Evolutionary conservation across 495 filamentous ascomycete genomes (phyloP).

Genomic region (Neurospora sp.): DNA sequence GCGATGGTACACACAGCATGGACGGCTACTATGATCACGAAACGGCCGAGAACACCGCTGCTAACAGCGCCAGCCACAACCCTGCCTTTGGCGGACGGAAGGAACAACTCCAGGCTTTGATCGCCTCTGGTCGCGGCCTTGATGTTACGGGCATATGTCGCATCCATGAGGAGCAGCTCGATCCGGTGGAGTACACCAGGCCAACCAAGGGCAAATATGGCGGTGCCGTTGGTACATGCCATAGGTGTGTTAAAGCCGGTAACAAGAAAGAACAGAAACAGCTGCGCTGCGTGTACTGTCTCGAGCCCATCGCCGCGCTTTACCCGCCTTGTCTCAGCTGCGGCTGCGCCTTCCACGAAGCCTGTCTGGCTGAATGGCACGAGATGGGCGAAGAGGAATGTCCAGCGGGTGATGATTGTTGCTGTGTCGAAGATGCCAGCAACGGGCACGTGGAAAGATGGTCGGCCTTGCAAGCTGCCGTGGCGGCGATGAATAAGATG

Average conservation of each 20-base stretch:
- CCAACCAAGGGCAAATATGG: slow-evolving; percentile 19
- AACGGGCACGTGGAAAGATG: slow-evolving; percentile 32
- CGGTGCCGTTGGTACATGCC: slow-evolving; percentile 46
- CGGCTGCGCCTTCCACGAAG: slow-evolving; percentile 50
- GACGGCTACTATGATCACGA: slow-evolving; percentile 22
- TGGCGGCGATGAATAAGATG: slow-evolving; percentile 4
- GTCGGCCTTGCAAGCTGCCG: slow-evolving; percentile 26
- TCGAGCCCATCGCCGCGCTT: slow-evolving; percentile 43
- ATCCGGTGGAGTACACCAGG: slow-evolving; percentile 35
- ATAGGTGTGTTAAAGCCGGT: slow-evolving; percentile 33
- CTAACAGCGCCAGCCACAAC: slow-evolving; percentile 13
- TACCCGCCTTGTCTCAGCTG: slow-evolving; percentile 51
- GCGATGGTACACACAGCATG: slow-evolving; percentile 13
- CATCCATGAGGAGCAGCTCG: slow-evolving; percentile 44
- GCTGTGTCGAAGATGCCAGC: slow-evolving; percentile 32
- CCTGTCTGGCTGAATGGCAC: slow-evolving; percentile 44
- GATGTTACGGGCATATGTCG: slow-evolving; percentile 51
- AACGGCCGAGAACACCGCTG: slow-evolving; percentile 7
- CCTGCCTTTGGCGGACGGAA: slow-evolving; percentile 29
- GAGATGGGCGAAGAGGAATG: slow-evolving; percentile 35
- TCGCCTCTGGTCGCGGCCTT: slow-evolving; percentile 37
- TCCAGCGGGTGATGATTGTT: slow-evolving; percentile 39
- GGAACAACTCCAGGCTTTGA: slow-evolving; percentile 28
- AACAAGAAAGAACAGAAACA: slow-evolving; percentile 39
- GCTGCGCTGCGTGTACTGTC: slow-evolving; percentile 49